phyloP scores from a whole-genome alignment of 2,329 filamentous ascomycete genomes.

The Talaromyces albobiverticillius region DNA sequence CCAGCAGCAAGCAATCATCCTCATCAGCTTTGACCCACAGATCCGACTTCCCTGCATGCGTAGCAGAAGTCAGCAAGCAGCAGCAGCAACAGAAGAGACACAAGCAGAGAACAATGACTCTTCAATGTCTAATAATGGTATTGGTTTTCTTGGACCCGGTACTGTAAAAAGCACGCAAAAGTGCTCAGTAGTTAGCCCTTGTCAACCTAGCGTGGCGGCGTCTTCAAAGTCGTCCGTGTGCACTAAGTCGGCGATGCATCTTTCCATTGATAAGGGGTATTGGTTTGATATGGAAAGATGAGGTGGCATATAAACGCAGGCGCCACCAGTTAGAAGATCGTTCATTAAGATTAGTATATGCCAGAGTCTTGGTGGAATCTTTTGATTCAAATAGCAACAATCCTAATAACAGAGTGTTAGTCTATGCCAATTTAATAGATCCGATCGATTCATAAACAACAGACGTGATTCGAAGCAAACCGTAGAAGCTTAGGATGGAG shows the following conservation, averaged over 20 bases:
- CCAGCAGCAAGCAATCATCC: slow-evolving; percentile 29
- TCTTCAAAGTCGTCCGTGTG: slow-evolving; percentile 3
- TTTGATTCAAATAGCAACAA: too few species aligned
- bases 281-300: slow-evolving; percentile 12
- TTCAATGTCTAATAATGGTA: not conserved
- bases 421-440: too few species aligned
- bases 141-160: not conserved
- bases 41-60: slow-evolving; percentile 29
- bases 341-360: too few species aligned
- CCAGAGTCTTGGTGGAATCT: too few species aligned
- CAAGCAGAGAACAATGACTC: not conserved
- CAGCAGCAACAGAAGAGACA: not conserved
- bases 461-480: too few species aligned
- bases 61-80: not conserved
- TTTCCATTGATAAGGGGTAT: slow-evolving; percentile 13
- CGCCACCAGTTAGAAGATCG: too few species aligned
- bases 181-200: slow-evolving; percentile 1
- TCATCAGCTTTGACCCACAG: slow-evolving; percentile 40
- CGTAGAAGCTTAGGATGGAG: too few species aligned
- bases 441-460: too few species aligned
- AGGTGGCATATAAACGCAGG: too few species aligned
- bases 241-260: slow-evolving; percentile 13
- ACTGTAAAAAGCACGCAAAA: not conserved
- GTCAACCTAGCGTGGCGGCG: not conserved
- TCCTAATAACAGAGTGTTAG: too few species aligned